Percentiles rank a stretch among this genome's conserved stretches.
Evolutionary conservation across 305 asterid genomes (phyloP).

Genomic region (Fraxinus sp.): DNA sequence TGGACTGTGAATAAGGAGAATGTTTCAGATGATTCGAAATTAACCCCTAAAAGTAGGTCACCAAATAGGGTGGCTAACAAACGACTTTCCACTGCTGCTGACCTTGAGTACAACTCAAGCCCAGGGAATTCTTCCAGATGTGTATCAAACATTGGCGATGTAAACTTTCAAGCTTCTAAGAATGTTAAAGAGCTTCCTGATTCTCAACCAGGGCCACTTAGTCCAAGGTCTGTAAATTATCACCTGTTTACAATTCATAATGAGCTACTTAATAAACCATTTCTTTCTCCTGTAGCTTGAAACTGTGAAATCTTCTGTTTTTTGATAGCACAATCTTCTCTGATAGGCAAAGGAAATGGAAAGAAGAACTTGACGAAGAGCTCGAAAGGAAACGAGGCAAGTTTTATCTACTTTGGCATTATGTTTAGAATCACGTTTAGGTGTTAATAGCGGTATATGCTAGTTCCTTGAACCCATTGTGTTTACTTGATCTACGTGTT

Average conservation of each 20-base stretch:
- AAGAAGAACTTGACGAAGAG: slow-evolving; percentile 62
- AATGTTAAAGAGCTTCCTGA: slow-evolving; percentile 48
- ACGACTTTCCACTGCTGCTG: slow-evolving; percentile 75
- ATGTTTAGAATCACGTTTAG: background rate
- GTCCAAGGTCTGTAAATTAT: slow-evolving; percentile 58
- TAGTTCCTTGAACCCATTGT: background rate
- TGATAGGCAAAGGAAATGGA: slow-evolving; percentile 56
- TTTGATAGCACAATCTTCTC: background rate
- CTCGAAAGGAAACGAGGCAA: slow-evolving; percentile 51
- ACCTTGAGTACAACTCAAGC: slow-evolving; percentile 53
- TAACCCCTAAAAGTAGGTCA: slow-evolving; percentile 89
- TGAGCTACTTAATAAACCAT: background rate
- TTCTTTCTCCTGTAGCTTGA: slow-evolving; percentile 5
- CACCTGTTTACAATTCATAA: background rate
- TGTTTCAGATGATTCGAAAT: slow-evolving; percentile 51
- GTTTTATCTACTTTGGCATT: background rate
- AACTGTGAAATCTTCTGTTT: slow-evolving; percentile 11
- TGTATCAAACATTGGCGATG: slow-evolving; percentile 60
- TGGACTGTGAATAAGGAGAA: slow-evolving; percentile 58
- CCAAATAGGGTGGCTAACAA: slow-evolving; percentile 61
- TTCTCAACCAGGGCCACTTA: slow-evolving; percentile 56
- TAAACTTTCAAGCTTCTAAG: slow-evolving; percentile 48
- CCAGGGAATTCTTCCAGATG: slow-evolving; percentile 62
- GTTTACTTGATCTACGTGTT: background rate
- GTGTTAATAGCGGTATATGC: background rate